These are phyloP conservation scores for Lachnellula hyalina DNA, from an alignment of 2,329 filamentous ascomycete genomes.

Conservation along the genomic window DNA sequence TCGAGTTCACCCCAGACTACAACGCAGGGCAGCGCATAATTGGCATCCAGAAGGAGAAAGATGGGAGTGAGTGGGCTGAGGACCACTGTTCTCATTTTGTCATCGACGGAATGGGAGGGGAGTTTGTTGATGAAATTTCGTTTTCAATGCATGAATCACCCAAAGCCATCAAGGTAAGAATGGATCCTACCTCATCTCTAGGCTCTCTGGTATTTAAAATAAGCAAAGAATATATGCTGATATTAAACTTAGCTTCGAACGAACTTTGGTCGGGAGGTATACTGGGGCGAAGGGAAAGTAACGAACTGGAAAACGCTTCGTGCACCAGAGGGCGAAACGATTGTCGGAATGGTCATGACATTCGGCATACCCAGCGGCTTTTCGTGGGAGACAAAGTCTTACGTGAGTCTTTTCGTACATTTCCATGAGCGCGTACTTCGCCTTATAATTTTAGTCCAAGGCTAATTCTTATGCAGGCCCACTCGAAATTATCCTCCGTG, in stretches of 20 bases:
- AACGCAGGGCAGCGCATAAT: not conserved
- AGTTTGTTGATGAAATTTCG: conserved; percentile 3
- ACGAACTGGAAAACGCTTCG: conserved; percentile 1
- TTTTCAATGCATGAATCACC: not conserved
- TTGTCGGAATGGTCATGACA: conserved; percentile 5
- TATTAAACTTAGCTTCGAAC: conserved; percentile 1
- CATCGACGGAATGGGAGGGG: conserved; percentile 5
- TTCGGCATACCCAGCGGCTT: not conserved
- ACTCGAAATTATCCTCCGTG: not conserved
- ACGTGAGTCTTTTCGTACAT: not conserved
- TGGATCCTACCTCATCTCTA: not conserved
- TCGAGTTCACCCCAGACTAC: not conserved
- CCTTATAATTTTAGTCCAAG: not conserved
- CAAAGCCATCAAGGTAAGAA: not conserved
- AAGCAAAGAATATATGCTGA: not conserved
- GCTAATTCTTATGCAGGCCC: not conserved
- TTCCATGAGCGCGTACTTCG: not conserved
- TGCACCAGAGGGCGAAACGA: not conserved
- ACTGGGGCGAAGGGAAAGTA: not conserved
- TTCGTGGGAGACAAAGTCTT: not conserved
- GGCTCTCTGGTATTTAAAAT: not conserved
- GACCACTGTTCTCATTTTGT: conserved; percentile 6
- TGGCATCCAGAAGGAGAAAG: conserved; percentile 1
- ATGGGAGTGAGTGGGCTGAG: not conserved
- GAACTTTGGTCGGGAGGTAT: conserved; percentile 4